These are phyloP conservation scores for Alternaria dauci DNA, from an alignment of 2,329 filamentous ascomycete species.

Conservation along the genomic window DNA sequence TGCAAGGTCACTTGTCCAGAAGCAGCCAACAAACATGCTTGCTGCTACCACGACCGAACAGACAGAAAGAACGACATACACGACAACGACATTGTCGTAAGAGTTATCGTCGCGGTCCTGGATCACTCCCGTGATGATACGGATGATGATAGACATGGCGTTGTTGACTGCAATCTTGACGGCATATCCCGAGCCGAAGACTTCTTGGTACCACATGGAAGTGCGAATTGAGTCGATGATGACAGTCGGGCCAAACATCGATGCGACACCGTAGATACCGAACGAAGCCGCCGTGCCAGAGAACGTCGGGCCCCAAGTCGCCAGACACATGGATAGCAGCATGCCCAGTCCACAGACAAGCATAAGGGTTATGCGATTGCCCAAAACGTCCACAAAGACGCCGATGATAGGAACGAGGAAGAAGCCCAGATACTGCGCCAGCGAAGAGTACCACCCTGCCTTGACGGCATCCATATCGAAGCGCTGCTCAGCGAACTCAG, in stretches of 20 bases:
- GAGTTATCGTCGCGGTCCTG: constrained; percentile 66
- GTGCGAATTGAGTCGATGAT: constrained; percentile 70
- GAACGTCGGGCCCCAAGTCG: constrained; percentile 61
- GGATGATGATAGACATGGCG: constrained; percentile 68
- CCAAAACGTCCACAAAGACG: constrained; percentile 64
- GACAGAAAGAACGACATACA: constrained; percentile 65
- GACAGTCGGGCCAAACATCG: constrained; percentile 63
- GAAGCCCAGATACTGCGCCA: constrained; percentile 64
- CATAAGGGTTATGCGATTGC: constrained; percentile 60
- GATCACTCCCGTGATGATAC: constrained; percentile 65
- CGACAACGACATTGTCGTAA: constrained; percentile 63
- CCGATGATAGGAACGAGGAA: constrained; percentile 66
- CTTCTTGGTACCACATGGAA: constrained; percentile 66
- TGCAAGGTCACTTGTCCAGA: constrained; percentile 55
- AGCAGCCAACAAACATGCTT: constrained; percentile 52
- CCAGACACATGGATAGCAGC: constrained; percentile 62
- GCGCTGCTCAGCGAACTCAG: constrained; percentile 67
- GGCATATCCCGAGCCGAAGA: constrained; percentile 68
- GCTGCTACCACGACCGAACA: constrained; percentile 58
- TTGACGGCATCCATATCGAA: constrained; percentile 64
- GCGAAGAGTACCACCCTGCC: constrained; percentile 68
- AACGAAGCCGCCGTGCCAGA: constrained; percentile 67
- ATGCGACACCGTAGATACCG: constrained; percentile 66
- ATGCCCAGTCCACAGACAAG: constrained; percentile 60
- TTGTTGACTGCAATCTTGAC: constrained; percentile 71